Percentiles rank a stretch among this genome's conserved stretches.
Conservation (phyloP, 1,139 yeast species). For the Diutina rugosa region DNA sequence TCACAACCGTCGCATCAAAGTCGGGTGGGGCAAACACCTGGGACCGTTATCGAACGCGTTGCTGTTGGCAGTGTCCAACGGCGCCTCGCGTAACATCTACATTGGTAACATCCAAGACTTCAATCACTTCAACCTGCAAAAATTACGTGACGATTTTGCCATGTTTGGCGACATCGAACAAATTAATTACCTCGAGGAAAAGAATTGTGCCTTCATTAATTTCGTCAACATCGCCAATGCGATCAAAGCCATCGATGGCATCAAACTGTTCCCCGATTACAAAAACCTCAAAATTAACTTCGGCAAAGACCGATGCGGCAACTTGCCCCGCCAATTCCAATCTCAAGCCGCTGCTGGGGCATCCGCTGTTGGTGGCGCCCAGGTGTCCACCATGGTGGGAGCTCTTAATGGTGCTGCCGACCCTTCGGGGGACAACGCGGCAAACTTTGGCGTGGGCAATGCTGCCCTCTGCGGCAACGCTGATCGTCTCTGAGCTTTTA, state of each 20-base stretch:
- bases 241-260: constrained; percentile 2
- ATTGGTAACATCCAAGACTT: constrained; percentile 51
- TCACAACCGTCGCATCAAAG: constrained; percentile 68
- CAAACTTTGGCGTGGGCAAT: background rate
- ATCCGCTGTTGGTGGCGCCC: background rate
- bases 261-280: constrained; percentile 41
- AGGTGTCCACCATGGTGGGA: background rate
- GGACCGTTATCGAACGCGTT: constrained; percentile 80
- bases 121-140: constrained; percentile 38
- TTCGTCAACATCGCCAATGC: constrained; percentile 77
- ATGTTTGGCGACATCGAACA: constrained; percentile 77
- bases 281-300: constrained; percentile 13
- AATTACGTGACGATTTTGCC: constrained; percentile 51
- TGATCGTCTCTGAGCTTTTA: background rate
- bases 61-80: constrained; percentile 79
- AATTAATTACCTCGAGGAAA: constrained; percentile 63
- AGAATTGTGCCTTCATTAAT: constrained; percentile 73
- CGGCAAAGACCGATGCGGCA: constrained; percentile 91
- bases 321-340: constrained; percentile 45
- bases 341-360: constrained; percentile 3
- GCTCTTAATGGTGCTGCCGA: background rate
- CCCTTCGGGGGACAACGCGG: background rate
- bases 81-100: constrained; percentile 86
- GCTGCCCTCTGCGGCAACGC: background rate
- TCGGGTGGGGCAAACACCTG: constrained; percentile 95